These are phyloP conservation scores for Ogataea sp. DNA, from an alignment of 805 yeast species.

Conservation along the genomic window DNA sequence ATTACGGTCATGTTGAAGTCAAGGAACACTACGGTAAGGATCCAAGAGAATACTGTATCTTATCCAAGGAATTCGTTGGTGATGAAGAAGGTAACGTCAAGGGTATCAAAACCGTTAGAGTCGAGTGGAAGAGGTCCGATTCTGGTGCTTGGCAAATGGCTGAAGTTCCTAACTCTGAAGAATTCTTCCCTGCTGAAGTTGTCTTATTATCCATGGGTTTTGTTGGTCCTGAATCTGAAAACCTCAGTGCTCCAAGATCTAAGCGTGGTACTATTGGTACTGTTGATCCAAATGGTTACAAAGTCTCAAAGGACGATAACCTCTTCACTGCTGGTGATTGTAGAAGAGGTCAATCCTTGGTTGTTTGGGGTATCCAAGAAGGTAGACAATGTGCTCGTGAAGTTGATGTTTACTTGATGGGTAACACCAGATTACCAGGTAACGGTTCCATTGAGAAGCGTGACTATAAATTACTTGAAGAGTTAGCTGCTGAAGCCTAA, in stretches of 20 bases:
- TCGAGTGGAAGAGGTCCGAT: constrained; percentile 95
- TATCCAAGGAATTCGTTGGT: constrained; percentile 92
- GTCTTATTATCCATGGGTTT: constrained; percentile 96
- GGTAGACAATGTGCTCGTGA: constrained; percentile 98
- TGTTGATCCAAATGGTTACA: constrained; percentile 53
- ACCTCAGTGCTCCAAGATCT: constrained; percentile 59
- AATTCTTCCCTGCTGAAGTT: constrained; percentile 88
- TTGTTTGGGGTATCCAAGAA: constrained; percentile 99
- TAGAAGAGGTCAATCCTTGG: constrained; percentile 96
- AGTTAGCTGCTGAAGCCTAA: constrained; percentile 56
- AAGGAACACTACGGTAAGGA: constrained; percentile 92
- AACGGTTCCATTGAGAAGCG: constrained; percentile 89
- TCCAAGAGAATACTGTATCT: constrained; percentile 93
- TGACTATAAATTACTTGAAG: constrained; percentile 68
- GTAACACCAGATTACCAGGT: constrained; percentile 79
- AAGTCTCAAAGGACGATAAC: constrained; percentile 53
- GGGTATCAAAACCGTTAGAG: constrained; percentile 94
- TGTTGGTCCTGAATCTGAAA: constrained; percentile 88
- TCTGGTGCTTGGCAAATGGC: constrained; percentile 99
- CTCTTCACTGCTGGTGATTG: constrained; percentile 97
- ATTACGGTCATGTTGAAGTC: constrained; percentile 96
- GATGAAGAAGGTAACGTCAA: constrained; percentile 92
- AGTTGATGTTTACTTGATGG: constrained; percentile 75
- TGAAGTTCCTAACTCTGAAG: constrained; percentile 92
- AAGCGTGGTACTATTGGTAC: constrained; percentile 81